Base-by-base conservation (phyloP, 176 grass and related monocot species). In the Saccharum spontaneum region DNA sequence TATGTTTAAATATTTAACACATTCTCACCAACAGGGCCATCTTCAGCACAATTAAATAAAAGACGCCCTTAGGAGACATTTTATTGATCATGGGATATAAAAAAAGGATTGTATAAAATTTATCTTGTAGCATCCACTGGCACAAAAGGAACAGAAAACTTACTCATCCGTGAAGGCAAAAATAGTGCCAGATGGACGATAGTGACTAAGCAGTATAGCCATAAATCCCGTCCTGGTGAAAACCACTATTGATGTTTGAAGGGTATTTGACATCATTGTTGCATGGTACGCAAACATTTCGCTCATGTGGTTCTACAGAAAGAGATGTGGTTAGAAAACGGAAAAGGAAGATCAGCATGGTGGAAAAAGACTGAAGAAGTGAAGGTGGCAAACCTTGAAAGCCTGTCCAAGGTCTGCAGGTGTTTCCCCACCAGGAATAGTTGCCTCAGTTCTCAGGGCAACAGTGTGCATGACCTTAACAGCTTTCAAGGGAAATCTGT, bases 391-490 rank as follows among this genome's bases (percentile, higher is more conserved):
- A 46, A 96, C 97, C 97, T 94, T 96, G 91, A 99, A 94, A 77
- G 75, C 86, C 66, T 89, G 88, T 67, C 97, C 97, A 76, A 99
- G 90, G 76, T 96, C 90, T 84, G 89, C 75, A 18, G 91, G 97
- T 79, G 83, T 88, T 76, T 91, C 93, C 77, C 79, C 84, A 57
- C 84, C 86, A 80, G 81, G 85, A 60, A 99, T 89, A 75, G 97
- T 92, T 80, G 91, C 93, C 83, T 99, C 97, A 57, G 93, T 96
- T 82, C 97, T 93, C 67, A 99, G 87, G 43, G 93, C 90, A 73
- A 99, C 97, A 11, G 90, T 88, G 85, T 99, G 97, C 97, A 99
- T 99, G 71, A 99, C 97, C 84, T 99, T 99, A 75, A 99, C 97
- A 88, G 97, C 93, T 99, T 99, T 99, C 82, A 99, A 89, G 28